A percentile compares a stretch with the other conserved stretches of the same genome.
These are phyloP conservation scores for Lycium barbarum DNA, from an alignment of 257 asterid species.

Conservation along the genomic window DNA sequence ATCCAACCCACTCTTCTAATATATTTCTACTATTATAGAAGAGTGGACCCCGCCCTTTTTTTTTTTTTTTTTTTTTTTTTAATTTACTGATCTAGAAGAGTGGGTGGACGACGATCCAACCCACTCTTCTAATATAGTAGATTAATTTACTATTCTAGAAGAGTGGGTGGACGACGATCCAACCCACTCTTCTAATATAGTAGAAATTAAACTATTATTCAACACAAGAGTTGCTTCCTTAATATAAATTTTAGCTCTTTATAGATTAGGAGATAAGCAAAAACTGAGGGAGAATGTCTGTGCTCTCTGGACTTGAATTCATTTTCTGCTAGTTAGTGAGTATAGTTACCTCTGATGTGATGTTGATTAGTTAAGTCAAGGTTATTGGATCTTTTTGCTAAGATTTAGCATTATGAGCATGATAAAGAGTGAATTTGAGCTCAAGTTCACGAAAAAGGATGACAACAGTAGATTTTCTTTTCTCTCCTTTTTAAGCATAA, in stretches of 20 bases:
- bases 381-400: not conserved
- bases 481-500: not conserved
- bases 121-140: no score
- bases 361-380: not conserved
- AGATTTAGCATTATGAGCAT: not conserved
- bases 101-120: no score
- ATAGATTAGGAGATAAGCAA: not conserved
- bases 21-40: no score
- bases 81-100: no score
- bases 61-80: no score
- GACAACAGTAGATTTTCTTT: not conserved
- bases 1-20: no score
- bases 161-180: no score
- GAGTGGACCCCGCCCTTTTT: no score
- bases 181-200: no score
- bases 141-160: no score
- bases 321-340: not conserved
- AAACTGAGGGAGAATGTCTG: not conserved
- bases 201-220: not conserved
- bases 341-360: not conserved
- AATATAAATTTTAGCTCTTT: not conserved
- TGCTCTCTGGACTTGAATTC: not conserved
- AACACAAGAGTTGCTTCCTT: not conserved
- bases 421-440: not conserved
- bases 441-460: not conserved